Conservation (phyloP, 371 early-diverging fungal genomes). For the Mucor velutinosus region DNA sequence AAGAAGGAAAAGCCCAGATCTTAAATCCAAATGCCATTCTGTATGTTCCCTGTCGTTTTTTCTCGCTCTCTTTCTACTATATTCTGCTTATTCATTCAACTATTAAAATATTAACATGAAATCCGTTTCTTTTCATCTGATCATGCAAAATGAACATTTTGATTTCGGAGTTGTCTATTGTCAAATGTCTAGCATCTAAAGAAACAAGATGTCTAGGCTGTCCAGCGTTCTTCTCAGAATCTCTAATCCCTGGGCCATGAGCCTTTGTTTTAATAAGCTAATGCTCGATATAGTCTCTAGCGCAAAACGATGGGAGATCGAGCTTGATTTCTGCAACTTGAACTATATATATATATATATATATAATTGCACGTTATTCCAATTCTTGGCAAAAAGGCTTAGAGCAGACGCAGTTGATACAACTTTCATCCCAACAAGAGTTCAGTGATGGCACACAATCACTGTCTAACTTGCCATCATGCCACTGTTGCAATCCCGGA, state of each 20-base stretch:
- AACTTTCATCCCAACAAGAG: neutral
- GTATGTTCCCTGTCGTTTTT: neutral
- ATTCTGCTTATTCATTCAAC: neutral
- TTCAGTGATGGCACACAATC: too few species aligned
- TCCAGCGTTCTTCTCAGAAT: neutral
- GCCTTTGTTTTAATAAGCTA: neutral
- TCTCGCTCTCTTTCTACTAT: neutral
- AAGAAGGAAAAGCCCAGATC: constrained; percentile 99
- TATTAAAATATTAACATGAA: neutral
- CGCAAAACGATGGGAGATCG: neutral
- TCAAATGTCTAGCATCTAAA: too few species aligned
- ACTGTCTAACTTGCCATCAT: too few species aligned
- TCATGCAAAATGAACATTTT: neutral
- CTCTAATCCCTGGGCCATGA: neutral
- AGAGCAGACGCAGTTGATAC: neutral
- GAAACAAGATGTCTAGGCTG: neutral
- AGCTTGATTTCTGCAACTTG: neutral
- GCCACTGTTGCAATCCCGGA: too few species aligned
- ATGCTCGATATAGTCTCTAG: neutral
- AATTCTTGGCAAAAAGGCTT: neutral
- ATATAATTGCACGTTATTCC: neutral
- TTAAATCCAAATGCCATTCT: constrained; percentile 59
- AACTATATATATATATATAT: too few species aligned
- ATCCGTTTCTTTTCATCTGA: neutral
- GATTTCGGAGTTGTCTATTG: neutral